Percentiles rank a stretch among this genome's conserved stretches.
These are phyloP conservation scores for Crithidia expoeki DNA, from an alignment of 208 protist species.

Conservation along the genomic window DNA sequence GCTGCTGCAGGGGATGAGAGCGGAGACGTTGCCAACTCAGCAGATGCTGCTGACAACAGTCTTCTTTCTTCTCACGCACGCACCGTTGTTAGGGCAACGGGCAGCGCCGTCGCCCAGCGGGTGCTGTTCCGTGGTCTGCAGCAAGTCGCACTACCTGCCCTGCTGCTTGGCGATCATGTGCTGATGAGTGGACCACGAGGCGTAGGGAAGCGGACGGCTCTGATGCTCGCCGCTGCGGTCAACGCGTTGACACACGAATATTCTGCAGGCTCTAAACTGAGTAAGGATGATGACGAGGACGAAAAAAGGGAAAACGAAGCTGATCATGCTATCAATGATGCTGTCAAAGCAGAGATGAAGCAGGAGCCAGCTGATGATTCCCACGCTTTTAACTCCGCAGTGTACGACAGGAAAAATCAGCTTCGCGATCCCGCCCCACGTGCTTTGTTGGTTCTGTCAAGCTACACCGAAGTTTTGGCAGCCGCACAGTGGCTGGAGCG, in stretches of 20 bases:
- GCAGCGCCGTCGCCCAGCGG: slow-evolving; percentile 6
- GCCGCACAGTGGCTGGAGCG: slow-evolving; percentile 46
- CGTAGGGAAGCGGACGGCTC: slow-evolving; percentile 59
- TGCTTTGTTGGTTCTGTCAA: slow-evolving; percentile 55
- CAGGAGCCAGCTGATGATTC: not conserved
- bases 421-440: slow-evolving; percentile 32
- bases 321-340: not conserved
- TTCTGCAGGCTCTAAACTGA: not conserved
- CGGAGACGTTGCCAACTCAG: not conserved
- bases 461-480: slow-evolving; percentile 43
- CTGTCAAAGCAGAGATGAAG: not conserved
- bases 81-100: not conserved
- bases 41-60: not conserved
- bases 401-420: too few species aligned
- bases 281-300: not conserved
- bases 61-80: not conserved
- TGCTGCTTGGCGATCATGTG: slow-evolving; percentile 76
- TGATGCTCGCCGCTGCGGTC: slow-evolving; percentile 39
- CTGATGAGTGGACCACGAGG: slow-evolving; percentile 59
- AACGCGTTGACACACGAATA: slow-evolving; percentile 26
- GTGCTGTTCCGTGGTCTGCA: slow-evolving; percentile 51
- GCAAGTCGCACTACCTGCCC: slow-evolving; percentile 55
- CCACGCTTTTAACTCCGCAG: too few species aligned
- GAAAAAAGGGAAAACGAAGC: not conserved
- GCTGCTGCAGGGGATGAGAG: not conserved